phyloP scores from a whole-genome alignment of 2,329 filamentous ascomycete genomes.

The Trichoderma hamatum region DNA sequence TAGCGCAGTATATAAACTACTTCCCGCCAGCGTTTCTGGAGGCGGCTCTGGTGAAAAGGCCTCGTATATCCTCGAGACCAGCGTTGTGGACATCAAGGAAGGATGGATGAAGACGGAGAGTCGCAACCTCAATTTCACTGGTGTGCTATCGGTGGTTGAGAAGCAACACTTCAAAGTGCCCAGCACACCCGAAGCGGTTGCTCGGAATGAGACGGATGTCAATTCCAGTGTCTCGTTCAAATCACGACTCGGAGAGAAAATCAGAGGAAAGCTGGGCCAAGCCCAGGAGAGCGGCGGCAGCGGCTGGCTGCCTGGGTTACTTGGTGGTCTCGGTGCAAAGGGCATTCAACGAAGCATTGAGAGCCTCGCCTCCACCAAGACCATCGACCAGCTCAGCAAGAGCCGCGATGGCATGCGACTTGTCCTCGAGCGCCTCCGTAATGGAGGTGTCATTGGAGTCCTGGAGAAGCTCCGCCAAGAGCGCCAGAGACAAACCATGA shows the following conservation, averaged over 20 bases:
- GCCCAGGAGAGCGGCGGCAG: conserved; percentile 50
- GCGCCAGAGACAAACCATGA: conserved; percentile 39
- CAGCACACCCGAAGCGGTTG: conserved; percentile 34
- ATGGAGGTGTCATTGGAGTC: conserved; percentile 61
- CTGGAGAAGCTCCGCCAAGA: conserved; percentile 57
- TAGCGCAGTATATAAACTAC: conserved; percentile 71
- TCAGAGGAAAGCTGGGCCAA: conserved; percentile 58
- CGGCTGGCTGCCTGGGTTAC: conserved; percentile 56
- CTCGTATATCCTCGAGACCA: conserved; percentile 79
- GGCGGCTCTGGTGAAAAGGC: conserved; percentile 68
- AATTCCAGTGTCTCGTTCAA: conserved; percentile 74
- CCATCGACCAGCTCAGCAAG: conserved; percentile 76
- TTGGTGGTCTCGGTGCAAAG: conserved; percentile 64
- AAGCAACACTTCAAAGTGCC: conserved; percentile 66
- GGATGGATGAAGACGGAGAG: conserved; percentile 84
- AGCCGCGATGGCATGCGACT: conserved; percentile 82
- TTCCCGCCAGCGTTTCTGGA: conserved; percentile 71
- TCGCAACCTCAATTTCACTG: conserved; percentile 79
- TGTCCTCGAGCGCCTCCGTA: conserved; percentile 70
- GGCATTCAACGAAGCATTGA: conserved; percentile 81
- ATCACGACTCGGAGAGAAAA: conserved; percentile 70
- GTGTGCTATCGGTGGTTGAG: conserved; percentile 77
- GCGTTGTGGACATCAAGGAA: conserved; percentile 75
- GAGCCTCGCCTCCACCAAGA: conserved; percentile 74
- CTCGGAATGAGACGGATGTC: conserved; percentile 61